These are phyloP conservation scores for Apiotrichum brassicae DNA, from an alignment of 1,284 basidiomycete genomes.

Conservation along the genomic window DNA sequence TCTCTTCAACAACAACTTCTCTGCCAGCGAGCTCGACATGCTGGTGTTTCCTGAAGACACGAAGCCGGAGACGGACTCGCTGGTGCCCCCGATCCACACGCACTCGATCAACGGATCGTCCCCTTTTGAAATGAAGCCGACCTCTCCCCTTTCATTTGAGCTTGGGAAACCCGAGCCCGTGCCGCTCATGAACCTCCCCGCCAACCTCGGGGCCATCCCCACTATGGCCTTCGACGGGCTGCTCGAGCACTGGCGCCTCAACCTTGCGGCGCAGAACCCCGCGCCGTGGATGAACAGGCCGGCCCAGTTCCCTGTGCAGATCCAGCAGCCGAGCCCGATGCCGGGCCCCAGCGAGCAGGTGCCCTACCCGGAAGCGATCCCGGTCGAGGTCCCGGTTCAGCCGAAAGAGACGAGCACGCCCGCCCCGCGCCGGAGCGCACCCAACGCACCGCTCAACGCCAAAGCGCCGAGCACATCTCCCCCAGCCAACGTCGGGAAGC, in stretches of 20 bases:
- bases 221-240: slow-evolving; percentile 17
- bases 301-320: not conserved
- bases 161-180: not conserved
- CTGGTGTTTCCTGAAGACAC: slow-evolving; percentile 26
- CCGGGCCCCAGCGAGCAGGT: no score
- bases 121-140: not conserved
- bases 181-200: not conserved
- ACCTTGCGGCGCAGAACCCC: slow-evolving; percentile 2
- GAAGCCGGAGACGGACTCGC: slow-evolving; percentile 9
- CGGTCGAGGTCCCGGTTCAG: no score
- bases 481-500: slow-evolving; percentile 35
- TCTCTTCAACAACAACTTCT: slow-evolving; percentile 26
- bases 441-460: slow-evolving; percentile 17
- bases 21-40: slow-evolving; percentile 33
- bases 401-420: no score
- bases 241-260: slow-evolving; percentile 19
- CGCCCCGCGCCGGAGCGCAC: slow-evolving; percentile 17
- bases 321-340: not conserved
- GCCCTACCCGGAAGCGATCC: no score
- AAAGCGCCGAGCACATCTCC: slow-evolving; percentile 8
- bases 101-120: slow-evolving; percentile 1
- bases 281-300: not conserved
- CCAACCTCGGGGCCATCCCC: slow-evolving; percentile 8
- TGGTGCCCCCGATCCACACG: not conserved
- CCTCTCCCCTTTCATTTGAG: not conserved